phyloP scores from a whole-genome alignment of 306 rosid species.

The Rosa multiflora region DNA sequence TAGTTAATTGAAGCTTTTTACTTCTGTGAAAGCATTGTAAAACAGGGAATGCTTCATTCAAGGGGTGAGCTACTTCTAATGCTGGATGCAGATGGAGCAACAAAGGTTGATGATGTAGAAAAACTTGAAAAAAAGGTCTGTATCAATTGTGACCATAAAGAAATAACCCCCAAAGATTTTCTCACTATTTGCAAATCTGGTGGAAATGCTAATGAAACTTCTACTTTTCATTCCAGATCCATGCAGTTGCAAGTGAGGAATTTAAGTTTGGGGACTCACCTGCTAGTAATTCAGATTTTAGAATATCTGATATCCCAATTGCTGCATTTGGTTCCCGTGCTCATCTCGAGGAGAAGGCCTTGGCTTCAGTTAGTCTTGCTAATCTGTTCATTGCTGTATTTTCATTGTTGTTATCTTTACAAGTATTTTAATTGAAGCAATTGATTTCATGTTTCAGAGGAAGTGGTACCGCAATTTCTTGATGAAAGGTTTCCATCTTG shows the following conservation, averaged over 20 bases:
- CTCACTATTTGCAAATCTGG: background rate
- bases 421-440: slow-evolving; percentile 23
- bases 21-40: slow-evolving; percentile 74
- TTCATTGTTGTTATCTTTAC: slow-evolving; percentile 4
- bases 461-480: slow-evolving; percentile 92
- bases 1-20: slow-evolving; percentile 68
- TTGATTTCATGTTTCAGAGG: slow-evolving; percentile 59
- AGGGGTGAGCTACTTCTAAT: slow-evolving; percentile 95
- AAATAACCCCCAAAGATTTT: slow-evolving; percentile 5
- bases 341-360: slow-evolving; percentile 90
- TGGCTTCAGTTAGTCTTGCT: slow-evolving; percentile 71
- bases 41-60: slow-evolving; percentile 99
- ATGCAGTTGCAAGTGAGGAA: slow-evolving; percentile 52
- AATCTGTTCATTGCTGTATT: slow-evolving; percentile 9
- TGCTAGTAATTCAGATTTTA: slow-evolving; percentile 44
- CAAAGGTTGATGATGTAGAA: slow-evolving; percentile 78
- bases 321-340: slow-evolving; percentile 96
- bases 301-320: slow-evolving; percentile 74
- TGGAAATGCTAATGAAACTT: slow-evolving; percentile 19
- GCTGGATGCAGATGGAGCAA: slow-evolving; percentile 99
- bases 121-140: slow-evolving; percentile 89
- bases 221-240: slow-evolving; percentile 51
- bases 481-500: slow-evolving; percentile 98
- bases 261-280: slow-evolving; percentile 39
- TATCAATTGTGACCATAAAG: background rate